Evolutionary conservation across 306 rosid species (phyloP), one percentile per base, ranked within the genome.

Genomic region (Prunus armeniaca): DNA sequence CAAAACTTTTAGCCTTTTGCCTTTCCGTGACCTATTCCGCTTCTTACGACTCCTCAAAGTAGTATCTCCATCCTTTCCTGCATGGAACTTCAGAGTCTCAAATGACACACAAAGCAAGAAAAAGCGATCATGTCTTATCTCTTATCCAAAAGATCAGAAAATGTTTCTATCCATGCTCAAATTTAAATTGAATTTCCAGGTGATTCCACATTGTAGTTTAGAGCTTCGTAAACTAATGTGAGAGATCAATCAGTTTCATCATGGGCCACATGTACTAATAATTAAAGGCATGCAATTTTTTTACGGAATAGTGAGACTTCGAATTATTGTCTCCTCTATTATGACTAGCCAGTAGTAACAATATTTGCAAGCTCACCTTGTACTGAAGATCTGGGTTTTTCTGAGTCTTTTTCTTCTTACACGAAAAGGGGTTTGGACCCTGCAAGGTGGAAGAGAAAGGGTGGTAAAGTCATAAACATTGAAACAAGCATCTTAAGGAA

Each of bases 351-450:
- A 11, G 63, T n/a, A 32, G 27, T 52, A 30, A 41, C 10, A 12
- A 45, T 27, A 49, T 30, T 47, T 49, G 41, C 41, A 79, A 74
- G 56, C 60, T 79, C 74, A 88, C 98, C 97, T 91, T 91, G 88
- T 15, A 2, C 51, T 7, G 79, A 56, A 46, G 67, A 47, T 81
- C 83, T 71, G 83, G 81, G 63, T 66, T 88, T 82, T 78, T 85
- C 30, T 2, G 67, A 25, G 51, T 83, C 87, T 90, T 91, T 84
- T 89, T 89, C 87, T 86, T 89, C 89, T 84, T 84, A 83, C 93
- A 87, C 14, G 98, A 93, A 78, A 91, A 96, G 34, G 98, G 97
- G 76, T 93, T 93, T 63, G 97, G 98, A 74, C 87, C 96, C 98
- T 93, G 85, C 79, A 83, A 56, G 68, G 72, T 80, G n/a, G 28